Evolutionary conservation across 257 asterid species (phyloP), one percentile per base, ranked within the genome.

Genomic region (Jaltomata sinuosa): DNA sequence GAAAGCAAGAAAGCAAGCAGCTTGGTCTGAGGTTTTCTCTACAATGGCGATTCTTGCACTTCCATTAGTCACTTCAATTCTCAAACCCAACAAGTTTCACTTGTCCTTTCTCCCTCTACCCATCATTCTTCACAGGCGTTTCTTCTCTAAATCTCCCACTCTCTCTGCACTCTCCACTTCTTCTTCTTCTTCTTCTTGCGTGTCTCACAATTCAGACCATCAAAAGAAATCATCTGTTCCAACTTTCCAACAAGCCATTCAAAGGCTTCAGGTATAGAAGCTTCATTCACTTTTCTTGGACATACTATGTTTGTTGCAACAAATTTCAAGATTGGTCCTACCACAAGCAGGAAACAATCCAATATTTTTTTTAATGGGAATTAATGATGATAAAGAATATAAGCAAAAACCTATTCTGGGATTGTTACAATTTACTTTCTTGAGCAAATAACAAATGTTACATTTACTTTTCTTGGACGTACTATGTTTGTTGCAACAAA

Each of bases 191-290:
- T 53, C 57, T 11, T 40, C 80, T 32, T 47, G 80, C 0, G 45
- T 67, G 5, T 85, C 40, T 27, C 80, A 71, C 64, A 54, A 57
- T 64, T 52, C 85, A 11, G 84, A 80, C 1, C 27, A 78, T 45
- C 71, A 22, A 52, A 83, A 72, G 52, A 87, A 83, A 50, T 45
- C 92, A 11, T 88, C 95, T 36, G 89, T 83, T 79, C 97, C 93
- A 74, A 94, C 95, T 84, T 96, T 96, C 67, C 99, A 96, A 57
- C 98, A 93, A 90, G 99, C 99, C 55, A 93, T 96, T 88, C 99
- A 96, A 90, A 91, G 98, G 62, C 97, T 96, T 21, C 99, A 94
- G 99, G 99, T 93, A 36, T n/a, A n/a, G n/a, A n/a, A n/a, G n/a
- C n/a, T n/a, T n/a, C n/a, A n/a, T 61, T 61, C 69, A 27, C 32